Conservation (phyloP, 2,329 filamentous ascomycete species). For the Paramyrothecium roridum region DNA sequence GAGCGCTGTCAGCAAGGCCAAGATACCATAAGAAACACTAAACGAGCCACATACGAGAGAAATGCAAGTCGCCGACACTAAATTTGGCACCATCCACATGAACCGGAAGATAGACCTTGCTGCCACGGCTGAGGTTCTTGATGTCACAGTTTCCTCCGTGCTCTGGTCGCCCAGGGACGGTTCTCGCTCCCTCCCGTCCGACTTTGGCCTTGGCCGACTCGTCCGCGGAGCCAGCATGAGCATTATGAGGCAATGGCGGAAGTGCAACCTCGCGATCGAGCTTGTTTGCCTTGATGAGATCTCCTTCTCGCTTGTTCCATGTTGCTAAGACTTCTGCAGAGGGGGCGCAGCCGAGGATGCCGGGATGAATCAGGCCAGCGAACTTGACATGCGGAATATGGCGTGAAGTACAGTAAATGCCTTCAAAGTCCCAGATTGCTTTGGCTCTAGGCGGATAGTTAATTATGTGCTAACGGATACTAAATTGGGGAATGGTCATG, state of each 20-base stretch:
- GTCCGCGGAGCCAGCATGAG: conserved; percentile 66
- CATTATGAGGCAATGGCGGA: conserved; percentile 68
- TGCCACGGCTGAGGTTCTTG: conserved; percentile 77
- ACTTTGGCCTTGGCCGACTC: conserved; percentile 62
- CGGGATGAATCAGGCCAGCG: conserved; percentile 84
- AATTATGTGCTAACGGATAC: no score
- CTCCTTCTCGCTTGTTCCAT: conserved; percentile 82
- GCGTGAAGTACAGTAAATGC: conserved; percentile 71
- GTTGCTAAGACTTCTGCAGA: conserved; percentile 71
- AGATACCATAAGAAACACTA: neutral
- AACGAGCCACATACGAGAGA: conserved; percentile 47
- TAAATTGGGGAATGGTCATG: no score
- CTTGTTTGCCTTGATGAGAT: conserved; percentile 69
- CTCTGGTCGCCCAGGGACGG: conserved; percentile 80
- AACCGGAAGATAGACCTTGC: conserved; percentile 82
- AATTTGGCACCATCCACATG: conserved; percentile 88
- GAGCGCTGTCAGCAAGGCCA: neutral
- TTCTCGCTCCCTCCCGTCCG: conserved; percentile 75
- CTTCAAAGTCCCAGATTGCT: conserved; percentile 57
- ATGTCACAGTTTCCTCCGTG: conserved; percentile 92
- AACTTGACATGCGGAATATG: conserved; percentile 88
- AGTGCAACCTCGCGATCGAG: conserved; percentile 71
- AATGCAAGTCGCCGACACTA: conserved; percentile 84
- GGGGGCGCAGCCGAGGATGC: conserved; percentile 86
- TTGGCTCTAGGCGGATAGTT: conserved; percentile 39